Base-by-base conservation (phyloP, 345 rosid species). In the Carallia pectinifolia region DNA sequence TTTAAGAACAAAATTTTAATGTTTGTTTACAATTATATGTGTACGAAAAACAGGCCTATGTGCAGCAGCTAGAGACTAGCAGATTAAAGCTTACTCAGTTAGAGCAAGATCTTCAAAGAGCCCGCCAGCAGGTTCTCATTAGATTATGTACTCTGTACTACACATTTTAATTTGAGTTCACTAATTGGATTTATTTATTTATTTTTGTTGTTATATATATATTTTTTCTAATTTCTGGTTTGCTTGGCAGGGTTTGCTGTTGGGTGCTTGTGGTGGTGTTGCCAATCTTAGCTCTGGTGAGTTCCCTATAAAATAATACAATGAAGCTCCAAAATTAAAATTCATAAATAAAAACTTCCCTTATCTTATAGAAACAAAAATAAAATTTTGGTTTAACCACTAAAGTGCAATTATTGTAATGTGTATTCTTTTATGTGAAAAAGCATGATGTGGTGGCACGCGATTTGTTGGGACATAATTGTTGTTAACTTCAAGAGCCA, bases 21-120 rank as follows among this genome's bases (percentile, higher is more conserved):
- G 23, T 23, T 53, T 7, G 34, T 50, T 63, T 29, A 44, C 50
- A 12, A 44, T 56, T 56, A 4, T 56, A n/a, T 62, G 5, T 76
- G n/a, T 71, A 40, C 74, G 23, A 48, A 69, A 58, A 69, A 78
- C 83, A 94, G 99, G 99, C 97, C 53, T 95, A 95, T 74, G 99
- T 95, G 63, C 99, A 95, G 75, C 97, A 95, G 76, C 88, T 95
- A 75, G 99, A 95, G 80, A 66, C 97, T 17, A 90, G 99, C 65
- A 90, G 97, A 70, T 85, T 92, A 53, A 95, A 90, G 81, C 92
- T 95, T 54, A 66, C 85, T 61, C 99, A 95, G 76, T 66, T 95
- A 29, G 99, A 95, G 77, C 99, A 95, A 84, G 97, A 95, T 58
- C 96, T 95, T 69, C 99, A 95, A 61, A 82, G 97, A 76, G 90